A percentile compares a stretch with the other conserved stretches of the same genome.
Conservation (phyloP, 1,139 yeast genomes). For the Suhomyces anneliseae region DNA sequence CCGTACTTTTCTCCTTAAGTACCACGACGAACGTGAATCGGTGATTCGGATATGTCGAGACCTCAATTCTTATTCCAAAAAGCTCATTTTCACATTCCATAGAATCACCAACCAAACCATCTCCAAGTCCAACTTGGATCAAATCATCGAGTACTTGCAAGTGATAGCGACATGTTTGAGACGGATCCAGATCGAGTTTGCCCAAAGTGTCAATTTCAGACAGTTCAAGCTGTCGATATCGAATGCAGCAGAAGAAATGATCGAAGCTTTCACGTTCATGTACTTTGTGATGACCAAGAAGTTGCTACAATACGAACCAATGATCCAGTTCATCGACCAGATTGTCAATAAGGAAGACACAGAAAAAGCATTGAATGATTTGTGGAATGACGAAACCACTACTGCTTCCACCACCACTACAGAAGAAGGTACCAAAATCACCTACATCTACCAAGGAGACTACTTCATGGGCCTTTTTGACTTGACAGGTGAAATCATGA, state of each 20-base stretch:
- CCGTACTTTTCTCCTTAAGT: constrained; percentile 11
- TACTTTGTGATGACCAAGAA: constrained; percentile 22
- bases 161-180: constrained; percentile 15
- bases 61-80: constrained; percentile 39
- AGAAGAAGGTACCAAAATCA: neutral
- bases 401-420: too few species aligned
- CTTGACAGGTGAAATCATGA: constrained; percentile 45
- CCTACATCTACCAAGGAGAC: constrained; percentile 24
- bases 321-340: constrained; percentile 15
- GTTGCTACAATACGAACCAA: constrained; percentile 19
- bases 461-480: constrained; percentile 43
- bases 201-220: constrained; percentile 14
- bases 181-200: neutral
- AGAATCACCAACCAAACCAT: constrained; percentile 19
- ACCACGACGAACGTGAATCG: constrained; percentile 35
- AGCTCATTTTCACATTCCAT: constrained; percentile 39
- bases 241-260: constrained; percentile 35
- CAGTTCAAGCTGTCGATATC: constrained; percentile 25
- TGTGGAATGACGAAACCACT: neutral
- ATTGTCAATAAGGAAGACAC: neutral
- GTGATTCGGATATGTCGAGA: constrained; percentile 39
- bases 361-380: neutral
- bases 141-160: constrained; percentile 17
- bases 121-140: constrained; percentile 10
- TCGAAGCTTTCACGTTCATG: constrained; percentile 40